These are phyloP conservation scores for Candida incommunis DNA, from an alignment of 805 yeast genomes.

Conservation along the genomic window DNA sequence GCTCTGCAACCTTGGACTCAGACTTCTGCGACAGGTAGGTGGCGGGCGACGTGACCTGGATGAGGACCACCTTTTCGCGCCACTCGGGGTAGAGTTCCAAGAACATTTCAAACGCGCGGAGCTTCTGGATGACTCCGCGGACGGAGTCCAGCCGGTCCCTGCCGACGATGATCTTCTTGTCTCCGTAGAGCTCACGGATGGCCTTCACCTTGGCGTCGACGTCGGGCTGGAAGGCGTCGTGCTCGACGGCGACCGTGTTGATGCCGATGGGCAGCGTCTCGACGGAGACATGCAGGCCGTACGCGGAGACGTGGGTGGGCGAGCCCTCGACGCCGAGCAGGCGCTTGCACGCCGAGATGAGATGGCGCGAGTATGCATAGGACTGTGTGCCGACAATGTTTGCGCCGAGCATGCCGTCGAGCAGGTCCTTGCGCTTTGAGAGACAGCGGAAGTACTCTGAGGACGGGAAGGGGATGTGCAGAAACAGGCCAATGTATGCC, in stretches of 20 bases:
- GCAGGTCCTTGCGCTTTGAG: conserved; percentile 63
- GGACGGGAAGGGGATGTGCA: conserved; percentile 91
- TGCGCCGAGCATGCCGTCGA: conserved; percentile 88
- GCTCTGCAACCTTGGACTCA: conserved; percentile 71
- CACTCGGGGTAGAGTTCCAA: conserved; percentile 86
- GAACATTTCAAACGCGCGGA: conserved; percentile 81
- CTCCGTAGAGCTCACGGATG: conserved; percentile 32
- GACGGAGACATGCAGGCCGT: conserved; percentile 64
- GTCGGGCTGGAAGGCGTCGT: conserved; percentile 36
- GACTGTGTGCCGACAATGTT: conserved; percentile 79
- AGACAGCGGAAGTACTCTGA: conserved; percentile 86
- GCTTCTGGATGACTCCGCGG: conserved; percentile 85
- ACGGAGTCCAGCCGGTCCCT: conserved; percentile 87
- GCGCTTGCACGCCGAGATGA: conserved; percentile 79
- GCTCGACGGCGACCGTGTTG: conserved; percentile 54
- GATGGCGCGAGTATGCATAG: conserved; percentile 77
- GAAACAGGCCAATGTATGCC: conserved; percentile 59
- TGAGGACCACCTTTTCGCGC: conserved; percentile 72
- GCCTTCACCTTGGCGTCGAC: conserved; percentile 42
- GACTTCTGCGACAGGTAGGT: conserved; percentile 43
- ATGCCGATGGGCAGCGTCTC: conserved; percentile 82
- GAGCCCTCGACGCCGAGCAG: conserved; percentile 60
- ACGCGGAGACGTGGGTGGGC: conserved; percentile 39
- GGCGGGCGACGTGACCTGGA: conserved; percentile 84
- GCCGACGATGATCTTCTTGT: conserved; percentile 68